Evolutionary conservation across 2,329 filamentous ascomycete species (phyloP).

Genomic region (Seiridium unicorne): DNA sequence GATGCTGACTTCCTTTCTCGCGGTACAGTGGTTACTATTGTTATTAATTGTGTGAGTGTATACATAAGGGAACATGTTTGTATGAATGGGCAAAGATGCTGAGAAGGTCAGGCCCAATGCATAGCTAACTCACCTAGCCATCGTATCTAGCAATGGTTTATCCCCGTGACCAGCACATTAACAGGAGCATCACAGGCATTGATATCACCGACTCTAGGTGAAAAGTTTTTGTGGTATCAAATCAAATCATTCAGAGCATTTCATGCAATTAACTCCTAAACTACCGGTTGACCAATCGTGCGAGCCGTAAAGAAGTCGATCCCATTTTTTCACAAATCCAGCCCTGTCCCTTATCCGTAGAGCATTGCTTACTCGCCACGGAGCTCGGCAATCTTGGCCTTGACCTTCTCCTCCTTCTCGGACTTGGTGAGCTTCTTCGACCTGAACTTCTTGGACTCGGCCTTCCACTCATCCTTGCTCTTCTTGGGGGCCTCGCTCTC

Average conservation of each 20-base stretch:
- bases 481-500: conserved; percentile 78
- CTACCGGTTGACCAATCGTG: conserved; percentile 28
- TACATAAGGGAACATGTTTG: too few relatives aligned
- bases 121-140: too few relatives aligned
- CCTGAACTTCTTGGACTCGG: conserved; percentile 88
- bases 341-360: conserved; percentile 2
- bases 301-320: conserved; percentile 21
- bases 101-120: too few relatives aligned
- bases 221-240: conserved; percentile 4
- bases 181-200: neutral
- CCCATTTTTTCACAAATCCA: conserved; percentile 17
- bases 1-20: too few relatives aligned
- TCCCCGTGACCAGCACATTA: too few relatives aligned
- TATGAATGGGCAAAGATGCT: too few relatives aligned
- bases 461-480: conserved; percentile 96
- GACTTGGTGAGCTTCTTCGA: conserved; percentile 75
- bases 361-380: conserved; percentile 45
- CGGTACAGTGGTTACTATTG: too few relatives aligned
- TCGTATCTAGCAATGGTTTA: too few relatives aligned
- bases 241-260: conserved; percentile 4
- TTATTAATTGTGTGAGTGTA: too few relatives aligned
- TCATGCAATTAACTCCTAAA: conserved; percentile 16
- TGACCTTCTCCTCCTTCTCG: conserved; percentile 78
- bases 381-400: conserved; percentile 88
- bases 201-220: neutral